Evolutionary conservation across 164 flowering plant species (phyloP).

Genomic region (Kingdonia uniflora): DNA sequence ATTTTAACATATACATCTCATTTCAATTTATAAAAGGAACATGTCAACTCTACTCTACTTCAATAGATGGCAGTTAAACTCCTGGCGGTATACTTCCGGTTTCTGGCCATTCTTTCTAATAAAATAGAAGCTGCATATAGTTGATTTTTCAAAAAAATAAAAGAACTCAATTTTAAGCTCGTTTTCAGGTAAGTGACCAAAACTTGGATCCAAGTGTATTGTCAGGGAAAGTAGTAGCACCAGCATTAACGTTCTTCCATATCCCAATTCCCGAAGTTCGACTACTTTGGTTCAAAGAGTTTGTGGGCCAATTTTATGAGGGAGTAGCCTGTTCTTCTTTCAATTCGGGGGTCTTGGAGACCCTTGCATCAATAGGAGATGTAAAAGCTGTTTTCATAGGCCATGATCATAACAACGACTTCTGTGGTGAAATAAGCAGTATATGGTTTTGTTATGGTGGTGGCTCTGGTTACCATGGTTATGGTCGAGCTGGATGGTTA

Average conservation of each 20-base stretch:
- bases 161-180: no score
- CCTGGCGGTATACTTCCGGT: no score
- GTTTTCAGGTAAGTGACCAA: constrained; percentile 40
- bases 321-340: constrained; percentile 59
- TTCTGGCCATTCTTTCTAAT: no score
- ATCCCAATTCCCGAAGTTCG: constrained; percentile 87
- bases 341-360: constrained; percentile 62
- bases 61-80: no score
- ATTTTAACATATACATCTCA: no score
- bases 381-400: constrained; percentile 83
- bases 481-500: constrained; percentile 67
- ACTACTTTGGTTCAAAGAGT: constrained; percentile 29
- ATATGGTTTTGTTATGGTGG: constrained; percentile 93
- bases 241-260: constrained; percentile 70
- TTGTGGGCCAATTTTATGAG: constrained; percentile 60
- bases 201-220: constrained; percentile 3
- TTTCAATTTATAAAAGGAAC: no score
- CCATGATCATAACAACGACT: constrained; percentile 84
- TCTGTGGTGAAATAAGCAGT: constrained; percentile 67
- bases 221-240: constrained; percentile 12
- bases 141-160: no score
- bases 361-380: constrained; percentile 48
- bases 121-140: no score
- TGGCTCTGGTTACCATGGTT: constrained; percentile 85
- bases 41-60: no score